These are phyloP conservation scores for Xylaria multiplex DNA, from an alignment of 2,329 filamentous ascomycete species.

Conservation along the genomic window DNA sequence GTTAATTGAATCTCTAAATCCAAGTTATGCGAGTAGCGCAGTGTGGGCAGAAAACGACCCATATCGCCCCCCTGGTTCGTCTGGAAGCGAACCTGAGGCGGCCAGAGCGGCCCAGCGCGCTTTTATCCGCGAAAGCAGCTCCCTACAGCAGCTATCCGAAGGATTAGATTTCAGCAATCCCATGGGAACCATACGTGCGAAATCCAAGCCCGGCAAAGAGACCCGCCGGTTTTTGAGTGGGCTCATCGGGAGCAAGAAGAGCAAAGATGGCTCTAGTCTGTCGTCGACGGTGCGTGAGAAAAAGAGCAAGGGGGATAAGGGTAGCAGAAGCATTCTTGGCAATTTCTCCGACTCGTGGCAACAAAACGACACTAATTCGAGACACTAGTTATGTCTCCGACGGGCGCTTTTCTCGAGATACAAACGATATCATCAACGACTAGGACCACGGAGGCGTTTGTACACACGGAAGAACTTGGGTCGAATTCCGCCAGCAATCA, in stretches of 20 bases:
- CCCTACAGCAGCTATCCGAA: conserved; percentile 47
- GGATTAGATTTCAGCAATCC: conserved; percentile 48
- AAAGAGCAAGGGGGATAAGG: conserved; percentile 47
- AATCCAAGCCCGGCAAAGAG: conserved; percentile 49
- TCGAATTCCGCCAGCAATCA: conserved; percentile 2
- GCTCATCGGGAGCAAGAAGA: conserved; percentile 53
- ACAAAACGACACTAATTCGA: conserved; percentile 48
- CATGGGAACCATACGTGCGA: conserved; percentile 51
- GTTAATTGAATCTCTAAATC: conserved; percentile 51
- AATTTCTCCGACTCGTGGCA: conserved; percentile 48
- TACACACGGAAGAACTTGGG: conserved; percentile 6
- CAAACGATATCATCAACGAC: conserved; percentile 10
- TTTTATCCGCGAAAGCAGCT: conserved; percentile 40
- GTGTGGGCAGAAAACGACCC: conserved; percentile 51
- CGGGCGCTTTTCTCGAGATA: conserved; percentile 16
- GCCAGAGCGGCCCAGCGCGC: conserved; percentile 40
- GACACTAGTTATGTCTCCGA: conserved; percentile 48
- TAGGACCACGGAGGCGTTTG: conserved; percentile 5
- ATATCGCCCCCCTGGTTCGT: conserved; percentile 58
- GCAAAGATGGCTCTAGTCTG: conserved; percentile 36
- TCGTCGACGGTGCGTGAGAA: conserved; percentile 45
- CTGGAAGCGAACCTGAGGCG: conserved; percentile 59
- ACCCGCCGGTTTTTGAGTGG: conserved; percentile 56
- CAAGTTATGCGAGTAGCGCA: conserved; percentile 51
- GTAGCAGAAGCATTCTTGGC: conserved; percentile 43